phyloP scores from a whole-genome alignment of 2,329 filamentous ascomycete species.

The Cyanodermella asteris region DNA sequence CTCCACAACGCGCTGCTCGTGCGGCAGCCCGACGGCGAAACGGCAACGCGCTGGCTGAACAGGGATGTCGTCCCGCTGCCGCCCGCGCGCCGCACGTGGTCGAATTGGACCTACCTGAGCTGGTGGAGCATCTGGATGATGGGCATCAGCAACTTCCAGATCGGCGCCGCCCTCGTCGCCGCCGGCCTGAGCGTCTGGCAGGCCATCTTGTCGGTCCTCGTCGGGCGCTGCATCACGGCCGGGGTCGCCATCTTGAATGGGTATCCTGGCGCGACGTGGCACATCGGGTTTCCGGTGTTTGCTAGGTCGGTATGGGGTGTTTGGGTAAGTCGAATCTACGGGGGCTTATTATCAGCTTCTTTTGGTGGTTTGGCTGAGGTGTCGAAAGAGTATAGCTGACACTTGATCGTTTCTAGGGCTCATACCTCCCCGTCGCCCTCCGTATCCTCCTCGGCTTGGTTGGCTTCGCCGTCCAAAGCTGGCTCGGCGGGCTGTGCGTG shows the following conservation, averaged over 20 bases:
- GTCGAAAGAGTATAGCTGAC: no score
- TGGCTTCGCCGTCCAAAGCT: conserved; percentile 45
- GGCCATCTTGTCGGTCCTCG: conserved; percentile 17
- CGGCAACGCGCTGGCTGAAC: conserved; percentile 21
- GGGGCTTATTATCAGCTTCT: no score
- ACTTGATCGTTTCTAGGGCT: no score
- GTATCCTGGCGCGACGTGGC: conserved; percentile 18
- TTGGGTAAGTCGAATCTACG: no score
- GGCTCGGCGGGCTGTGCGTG: conserved; percentile 36
- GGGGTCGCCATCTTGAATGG: conserved; percentile 17
- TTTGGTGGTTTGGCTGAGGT: no score
- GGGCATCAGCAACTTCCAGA: conserved; percentile 16
- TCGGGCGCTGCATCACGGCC: conserved; percentile 18
- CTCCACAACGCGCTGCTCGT: no score
- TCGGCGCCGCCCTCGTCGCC: conserved; percentile 16
- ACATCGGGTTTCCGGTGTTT: conserved; percentile 23
- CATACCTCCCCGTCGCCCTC: conserved; percentile 31
- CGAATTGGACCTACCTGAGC: conserved; percentile 15
- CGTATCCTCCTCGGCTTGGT: conserved; percentile 34
- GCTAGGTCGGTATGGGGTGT: conserved; percentile 21
- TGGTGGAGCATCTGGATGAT: conserved; percentile 22
- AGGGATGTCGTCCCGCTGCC: conserved; percentile 20
- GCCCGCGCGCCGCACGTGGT: conserved; percentile 17
- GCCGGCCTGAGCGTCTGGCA: conserved; percentile 21
- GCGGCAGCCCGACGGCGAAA: no score